A percentile compares a stretch with the other conserved stretches of the same genome.
Evolutionary conservation across 2,329 filamentous ascomycete species (phyloP).

Genomic region (Lecanosticta acicola): DNA sequence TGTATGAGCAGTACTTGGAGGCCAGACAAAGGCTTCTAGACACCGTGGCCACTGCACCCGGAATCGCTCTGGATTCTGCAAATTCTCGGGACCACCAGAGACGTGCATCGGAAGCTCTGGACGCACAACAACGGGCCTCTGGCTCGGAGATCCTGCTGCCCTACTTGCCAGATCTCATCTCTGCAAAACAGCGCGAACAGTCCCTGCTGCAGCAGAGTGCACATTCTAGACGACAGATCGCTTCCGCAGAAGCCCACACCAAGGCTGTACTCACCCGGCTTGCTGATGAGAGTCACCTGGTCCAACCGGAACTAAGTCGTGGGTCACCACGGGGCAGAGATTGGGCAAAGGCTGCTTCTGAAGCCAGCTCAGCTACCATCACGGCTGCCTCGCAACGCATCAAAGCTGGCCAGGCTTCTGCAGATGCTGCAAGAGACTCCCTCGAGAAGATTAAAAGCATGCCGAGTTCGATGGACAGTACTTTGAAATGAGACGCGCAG

Average conservation of each 20-base stretch:
- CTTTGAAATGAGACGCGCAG: constrained; percentile 3
- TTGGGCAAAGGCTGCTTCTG: constrained; percentile 25
- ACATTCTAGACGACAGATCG: constrained; percentile 25
- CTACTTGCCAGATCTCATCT: constrained; percentile 20
- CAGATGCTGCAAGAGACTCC: constrained; percentile 12
- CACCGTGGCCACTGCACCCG: constrained; percentile 16
- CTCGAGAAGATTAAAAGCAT: constrained; percentile 18
- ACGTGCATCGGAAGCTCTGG: constrained; percentile 4
- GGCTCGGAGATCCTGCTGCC: constrained; percentile 24
- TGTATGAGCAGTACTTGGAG: constrained; percentile 28
- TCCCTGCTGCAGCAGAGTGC: constrained; percentile 25
- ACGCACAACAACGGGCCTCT: constrained; percentile 6
- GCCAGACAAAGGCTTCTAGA: constrained; percentile 22
- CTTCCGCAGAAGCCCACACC: constrained; percentile 22
- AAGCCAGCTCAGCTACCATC: constrained; percentile 15
- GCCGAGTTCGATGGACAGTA: constrained; percentile 12
- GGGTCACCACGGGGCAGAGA: constrained; percentile 22
- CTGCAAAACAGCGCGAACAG: constrained; percentile 20
- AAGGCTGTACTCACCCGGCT: constrained; percentile 25
- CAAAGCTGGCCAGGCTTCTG: constrained; percentile 14
- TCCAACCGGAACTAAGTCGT: constrained; percentile 21
- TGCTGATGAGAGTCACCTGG: constrained; percentile 34
- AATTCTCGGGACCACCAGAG: constrained; percentile 6
- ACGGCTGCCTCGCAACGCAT: constrained; percentile 15
- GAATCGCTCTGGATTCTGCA: constrained; percentile 1